Evolutionary conservation across 306 rosid genomes (phyloP).

Genomic region (Prunus armeniaca): DNA sequence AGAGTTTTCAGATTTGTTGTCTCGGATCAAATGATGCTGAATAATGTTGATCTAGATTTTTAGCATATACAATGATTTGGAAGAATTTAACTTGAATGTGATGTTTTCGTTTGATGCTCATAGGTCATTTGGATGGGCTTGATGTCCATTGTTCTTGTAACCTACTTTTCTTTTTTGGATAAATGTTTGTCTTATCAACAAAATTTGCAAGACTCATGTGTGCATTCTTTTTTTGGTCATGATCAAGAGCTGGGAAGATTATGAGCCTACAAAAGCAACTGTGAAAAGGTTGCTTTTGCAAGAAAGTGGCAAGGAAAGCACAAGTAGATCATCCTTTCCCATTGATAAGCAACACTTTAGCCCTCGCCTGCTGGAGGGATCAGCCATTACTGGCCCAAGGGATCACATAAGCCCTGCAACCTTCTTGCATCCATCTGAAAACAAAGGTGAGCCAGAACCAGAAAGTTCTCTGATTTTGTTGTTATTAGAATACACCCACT

Average conservation of each 20-base stretch:
- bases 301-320: slow-evolving; percentile 49
- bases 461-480: slow-evolving; percentile 2
- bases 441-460: slow-evolving; percentile 39
- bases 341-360: slow-evolving; percentile 33
- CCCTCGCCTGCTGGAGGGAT: slow-evolving; percentile 33
- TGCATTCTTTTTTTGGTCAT: slow-evolving; percentile 14
- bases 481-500: slow-evolving; percentile 3
- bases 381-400: slow-evolving; percentile 35
- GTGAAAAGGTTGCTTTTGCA: slow-evolving; percentile 68
- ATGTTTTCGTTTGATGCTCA: not conserved
- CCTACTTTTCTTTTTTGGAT: not conserved
- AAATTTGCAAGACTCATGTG: slow-evolving; percentile 16
- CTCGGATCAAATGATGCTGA: too few relatives aligned
- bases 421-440: slow-evolving; percentile 34
- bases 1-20: too few relatives aligned
- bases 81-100: not conserved
- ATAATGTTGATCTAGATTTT: too few relatives aligned
- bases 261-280: slow-evolving; percentile 78
- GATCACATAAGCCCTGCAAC: slow-evolving; percentile 36
- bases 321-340: slow-evolving; percentile 29
- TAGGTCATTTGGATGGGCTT: not conserved
- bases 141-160: not conserved
- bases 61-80: not conserved
- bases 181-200: not conserved
- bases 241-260: slow-evolving; percentile 72